Evolutionary conservation across 208 protist species (phyloP), one percentile per base, ranked within the genome.

Genomic region (Trypanosoma avium): DNA sequence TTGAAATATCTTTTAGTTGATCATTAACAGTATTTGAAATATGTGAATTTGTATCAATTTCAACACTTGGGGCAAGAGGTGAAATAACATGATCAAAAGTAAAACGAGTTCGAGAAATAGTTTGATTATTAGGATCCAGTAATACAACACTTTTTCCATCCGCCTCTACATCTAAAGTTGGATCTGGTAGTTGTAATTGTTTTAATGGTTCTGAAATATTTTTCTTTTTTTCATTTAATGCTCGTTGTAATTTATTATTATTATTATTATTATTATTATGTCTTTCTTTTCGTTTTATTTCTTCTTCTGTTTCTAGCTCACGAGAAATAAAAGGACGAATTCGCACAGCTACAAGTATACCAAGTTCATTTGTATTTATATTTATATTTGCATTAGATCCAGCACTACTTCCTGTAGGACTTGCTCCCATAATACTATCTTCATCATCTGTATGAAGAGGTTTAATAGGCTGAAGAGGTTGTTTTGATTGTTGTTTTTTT

Each of bases 71-170:
- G 4, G 73, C 75, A 26, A 88, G 81, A 32, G 79, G 79, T 27
- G 79, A 86, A 58, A 80, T 84, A 38, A 88, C 62, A 59, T 81
- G 69, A 42, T 92, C 85, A 69, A 81, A 92, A 22, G 60, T 75
- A 63, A 88, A 92, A 10, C n/a, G 26, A 17, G 30, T 8, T 13
- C 30, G 21, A 17, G 66, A 61, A 7, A 38, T 45, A 67, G 30
- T 72, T 66, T 48, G 67, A 52, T 13, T 57, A 15, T 56, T 33
- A 33, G 69, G 71, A 26, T 92, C 70, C 0, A 82, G 59, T 33
- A 92, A 38, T 6, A 77, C 52, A 19, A 92, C 30, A 3, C 76
- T 88, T 33, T 58, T 78, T n/a, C 70, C 72, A 46, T 85, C 73
- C 22, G 42, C 54, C 36, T 83, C 81, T 19, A 88, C 77, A 35